Percentiles rank a stretch among this genome's conserved stretches.
phyloP scores from a whole-genome alignment of 1,139 yeast genomes.

The Ogataea hybrid region DNA sequence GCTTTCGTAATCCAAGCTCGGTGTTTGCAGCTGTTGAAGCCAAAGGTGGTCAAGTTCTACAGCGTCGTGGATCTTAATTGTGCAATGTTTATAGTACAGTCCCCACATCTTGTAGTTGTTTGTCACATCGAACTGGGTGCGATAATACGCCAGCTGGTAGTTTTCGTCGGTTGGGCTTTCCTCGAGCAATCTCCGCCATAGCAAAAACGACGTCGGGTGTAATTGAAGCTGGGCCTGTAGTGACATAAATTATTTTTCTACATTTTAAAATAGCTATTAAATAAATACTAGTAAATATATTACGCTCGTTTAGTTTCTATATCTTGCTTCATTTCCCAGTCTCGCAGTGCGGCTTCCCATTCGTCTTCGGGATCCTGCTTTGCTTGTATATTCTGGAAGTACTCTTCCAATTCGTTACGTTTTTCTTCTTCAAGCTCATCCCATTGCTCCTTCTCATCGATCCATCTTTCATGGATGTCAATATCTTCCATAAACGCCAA shows the following conservation, averaged over 20 bases:
- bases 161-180: neutral
- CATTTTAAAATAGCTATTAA: neutral
- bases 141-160: constrained; percentile 7
- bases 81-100: constrained; percentile 5
- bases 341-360: constrained; percentile 64
- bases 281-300: neutral
- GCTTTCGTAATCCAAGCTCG: constrained; percentile 9
- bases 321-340: constrained; percentile 50
- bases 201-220: constrained; percentile 7
- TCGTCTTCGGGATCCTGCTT: constrained; percentile 60
- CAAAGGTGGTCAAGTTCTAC: constrained; percentile 6
- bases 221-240: constrained; percentile 1
- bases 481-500: constrained; percentile 47
- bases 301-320: neutral
- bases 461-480: constrained; percentile 95
- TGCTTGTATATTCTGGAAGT: constrained; percentile 22
- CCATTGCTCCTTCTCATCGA: constrained; percentile 74
- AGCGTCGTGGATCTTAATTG: neutral
- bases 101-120: constrained; percentile 12
- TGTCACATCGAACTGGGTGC: constrained; percentile 9
- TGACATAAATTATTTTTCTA: constrained; percentile 1
- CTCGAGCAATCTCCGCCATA: constrained; percentile 8
- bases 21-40: constrained; percentile 10
- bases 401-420: constrained; percentile 34
- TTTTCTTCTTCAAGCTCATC: constrained; percentile 60